A percentile compares a stretch with the other conserved stretches of the same genome.
Conservation (phyloP, 1,284 basidiomycete species). For the Cryptococcus wingfieldii region DNA sequence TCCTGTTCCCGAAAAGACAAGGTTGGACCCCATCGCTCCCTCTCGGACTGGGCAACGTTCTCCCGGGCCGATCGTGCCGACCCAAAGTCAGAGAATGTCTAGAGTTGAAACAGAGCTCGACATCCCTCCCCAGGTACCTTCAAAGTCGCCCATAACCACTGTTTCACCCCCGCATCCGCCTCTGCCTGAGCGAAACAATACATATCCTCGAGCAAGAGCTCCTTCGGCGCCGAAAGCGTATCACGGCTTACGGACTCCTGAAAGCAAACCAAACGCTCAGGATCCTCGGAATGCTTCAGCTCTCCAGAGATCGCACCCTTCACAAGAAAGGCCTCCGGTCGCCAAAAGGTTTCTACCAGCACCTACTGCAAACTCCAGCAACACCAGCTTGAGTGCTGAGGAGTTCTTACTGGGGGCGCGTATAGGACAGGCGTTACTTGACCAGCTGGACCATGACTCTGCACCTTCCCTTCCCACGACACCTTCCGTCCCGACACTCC, state of each 20-base stretch:
- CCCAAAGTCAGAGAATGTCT: too few relatives aligned
- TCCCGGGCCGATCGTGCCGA: not conserved
- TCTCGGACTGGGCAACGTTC: not conserved
- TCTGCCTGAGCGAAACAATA: not conserved
- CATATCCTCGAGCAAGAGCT: not conserved
- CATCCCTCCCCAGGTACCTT: not conserved
- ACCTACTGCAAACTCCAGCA: not conserved
- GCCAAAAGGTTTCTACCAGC: not conserved
- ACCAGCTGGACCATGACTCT: constrained; percentile 13
- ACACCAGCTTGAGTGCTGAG: constrained; percentile 1
- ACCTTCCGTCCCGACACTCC: not conserved
- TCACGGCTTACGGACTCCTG: too few relatives aligned
- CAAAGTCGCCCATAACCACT: constrained; percentile 1
- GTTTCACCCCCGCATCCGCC: not conserved
- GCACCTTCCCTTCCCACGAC: constrained; percentile 8
- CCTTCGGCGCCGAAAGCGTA: not conserved
- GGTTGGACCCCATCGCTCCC: not conserved
- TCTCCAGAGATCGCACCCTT: not conserved
- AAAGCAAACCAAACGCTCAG: too few relatives aligned
- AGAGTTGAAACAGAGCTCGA: not conserved
- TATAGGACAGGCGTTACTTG: constrained; percentile 15
- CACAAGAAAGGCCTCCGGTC: not conserved
- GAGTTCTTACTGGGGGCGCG: constrained; percentile 2
- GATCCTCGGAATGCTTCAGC: not conserved
- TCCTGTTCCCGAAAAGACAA: too few relatives aligned